Percentiles rank a stretch among this genome's conserved stretches.
Evolutionary conservation across 306 rosid genomes (phyloP).

Genomic region (Glycine soja): DNA sequence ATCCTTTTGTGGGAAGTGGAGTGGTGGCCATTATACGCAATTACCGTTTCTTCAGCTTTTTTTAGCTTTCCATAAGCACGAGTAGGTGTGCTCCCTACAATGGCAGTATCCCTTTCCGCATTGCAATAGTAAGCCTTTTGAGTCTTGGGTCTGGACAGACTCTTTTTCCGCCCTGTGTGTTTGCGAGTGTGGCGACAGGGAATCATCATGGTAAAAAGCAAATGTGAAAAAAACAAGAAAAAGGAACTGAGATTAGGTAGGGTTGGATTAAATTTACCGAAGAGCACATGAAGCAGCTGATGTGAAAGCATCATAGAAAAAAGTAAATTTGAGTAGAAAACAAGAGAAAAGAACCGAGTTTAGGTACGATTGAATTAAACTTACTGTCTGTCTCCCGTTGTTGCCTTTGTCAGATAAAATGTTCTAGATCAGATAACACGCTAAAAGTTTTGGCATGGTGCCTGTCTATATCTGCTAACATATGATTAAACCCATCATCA

Average conservation of each 20-base stretch:
- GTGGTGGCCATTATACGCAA: constrained; percentile 38
- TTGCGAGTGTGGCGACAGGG: constrained; percentile 28
- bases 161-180: neutral
- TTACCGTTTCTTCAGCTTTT: constrained; percentile 33
- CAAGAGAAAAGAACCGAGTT: constrained; percentile 15
- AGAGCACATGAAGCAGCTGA: neutral
- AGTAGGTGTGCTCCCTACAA: constrained; percentile 29
- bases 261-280: constrained; percentile 32
- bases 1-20: constrained; percentile 30
- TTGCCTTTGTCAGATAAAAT: constrained; percentile 22
- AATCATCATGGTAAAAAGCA: constrained; percentile 26
- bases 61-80: constrained; percentile 53
- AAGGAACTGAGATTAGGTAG: constrained; percentile 48
- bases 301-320: constrained; percentile 3
- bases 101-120: constrained; percentile 38
- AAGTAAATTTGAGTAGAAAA: constrained; percentile 19
- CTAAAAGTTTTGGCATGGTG: neutral
- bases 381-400: constrained; percentile 31
- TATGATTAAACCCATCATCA: neutral
- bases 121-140: constrained; percentile 46
- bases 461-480: neutral
- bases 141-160: constrained; percentile 24
- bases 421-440: constrained; percentile 3
- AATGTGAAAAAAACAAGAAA: constrained; percentile 19
- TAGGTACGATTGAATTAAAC: neutral